These are phyloP conservation scores for Artomyces pyxidatus DNA, from an alignment of 768 basidiomycete species.

Conservation along the genomic window DNA sequence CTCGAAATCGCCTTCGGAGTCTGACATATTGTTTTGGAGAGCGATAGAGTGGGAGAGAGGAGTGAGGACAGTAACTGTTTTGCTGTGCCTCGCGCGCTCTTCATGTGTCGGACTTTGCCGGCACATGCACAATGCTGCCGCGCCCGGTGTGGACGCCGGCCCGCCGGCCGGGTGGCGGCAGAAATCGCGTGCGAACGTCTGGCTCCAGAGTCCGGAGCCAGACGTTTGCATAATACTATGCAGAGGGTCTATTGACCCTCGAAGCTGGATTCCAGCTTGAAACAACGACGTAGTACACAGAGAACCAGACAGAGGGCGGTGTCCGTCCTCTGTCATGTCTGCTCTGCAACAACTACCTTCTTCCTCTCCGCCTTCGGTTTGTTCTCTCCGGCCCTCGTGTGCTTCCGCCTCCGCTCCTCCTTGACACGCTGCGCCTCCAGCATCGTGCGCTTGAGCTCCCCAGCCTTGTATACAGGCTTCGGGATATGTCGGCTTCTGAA, in stretches of 20 bases:
- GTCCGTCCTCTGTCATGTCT: slow-evolving; percentile 51
- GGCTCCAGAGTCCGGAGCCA: no score
- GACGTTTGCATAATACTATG: no score
- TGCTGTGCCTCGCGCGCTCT: background rate
- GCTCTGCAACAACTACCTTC: slow-evolving; percentile 77
- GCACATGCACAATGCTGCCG: background rate
- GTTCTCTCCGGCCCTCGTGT: slow-evolving; percentile 75
- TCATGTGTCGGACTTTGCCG: background rate
- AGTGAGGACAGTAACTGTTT: background rate
- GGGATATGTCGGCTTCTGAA: slow-evolving; percentile 75
- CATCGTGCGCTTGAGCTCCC: slow-evolving; percentile 89
- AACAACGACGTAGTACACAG: no score
- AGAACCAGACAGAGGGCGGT: no score
- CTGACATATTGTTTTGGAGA: slow-evolving; percentile 32
- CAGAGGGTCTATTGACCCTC: no score
- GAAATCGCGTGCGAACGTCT: no score
- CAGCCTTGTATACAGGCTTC: slow-evolving; percentile 83
- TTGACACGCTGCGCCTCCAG: slow-evolving; percentile 82
- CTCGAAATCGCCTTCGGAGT: slow-evolving; percentile 42
- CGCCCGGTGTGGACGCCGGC: no score
- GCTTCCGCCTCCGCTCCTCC: slow-evolving; percentile 86
- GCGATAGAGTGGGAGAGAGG: slow-evolving; percentile 1
- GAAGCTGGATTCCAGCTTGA: no score
- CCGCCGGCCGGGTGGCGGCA: no score
- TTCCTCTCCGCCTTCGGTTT: slow-evolving; percentile 92